These are phyloP conservation scores for Cupressus sempervirens DNA, from an alignment of 75 land plant genomes.

Conservation along the genomic window DNA sequence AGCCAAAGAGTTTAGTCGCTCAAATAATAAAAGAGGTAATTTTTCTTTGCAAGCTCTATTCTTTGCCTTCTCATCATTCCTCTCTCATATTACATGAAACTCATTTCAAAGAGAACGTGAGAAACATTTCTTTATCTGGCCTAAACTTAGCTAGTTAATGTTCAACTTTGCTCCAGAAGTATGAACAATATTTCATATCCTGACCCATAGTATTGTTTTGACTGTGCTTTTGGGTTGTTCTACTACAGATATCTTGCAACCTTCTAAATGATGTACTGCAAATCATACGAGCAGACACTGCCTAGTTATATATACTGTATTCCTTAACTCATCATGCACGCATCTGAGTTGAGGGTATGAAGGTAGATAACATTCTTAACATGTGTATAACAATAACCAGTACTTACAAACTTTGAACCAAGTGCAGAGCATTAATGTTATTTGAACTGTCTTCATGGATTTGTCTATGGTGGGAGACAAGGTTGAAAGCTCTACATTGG, in stretches of 20 bases:
- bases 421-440: neutral
- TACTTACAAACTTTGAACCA: neutral
- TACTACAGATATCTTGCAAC: neutral
- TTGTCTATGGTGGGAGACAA: neutral
- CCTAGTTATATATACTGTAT: neutral
- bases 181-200: neutral
- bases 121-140: neutral
- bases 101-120: neutral
- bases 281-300: neutral
- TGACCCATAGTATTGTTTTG: neutral
- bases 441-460: neutral
- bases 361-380: neutral
- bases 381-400: neutral
- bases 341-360: neutral
- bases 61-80: neutral
- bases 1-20: constrained; percentile 59
- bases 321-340: neutral
- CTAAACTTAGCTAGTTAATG: neutral
- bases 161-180: neutral
- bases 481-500: neutral
- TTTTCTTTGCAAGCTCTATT: neutral
- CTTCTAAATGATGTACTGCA: neutral
- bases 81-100: neutral
- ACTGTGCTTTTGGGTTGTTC: neutral
- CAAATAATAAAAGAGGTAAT: constrained; percentile 78